Evolutionary conservation across 371 early-diverging fungal genomes (phyloP).

Genomic region (Actinomucor elegans): DNA sequence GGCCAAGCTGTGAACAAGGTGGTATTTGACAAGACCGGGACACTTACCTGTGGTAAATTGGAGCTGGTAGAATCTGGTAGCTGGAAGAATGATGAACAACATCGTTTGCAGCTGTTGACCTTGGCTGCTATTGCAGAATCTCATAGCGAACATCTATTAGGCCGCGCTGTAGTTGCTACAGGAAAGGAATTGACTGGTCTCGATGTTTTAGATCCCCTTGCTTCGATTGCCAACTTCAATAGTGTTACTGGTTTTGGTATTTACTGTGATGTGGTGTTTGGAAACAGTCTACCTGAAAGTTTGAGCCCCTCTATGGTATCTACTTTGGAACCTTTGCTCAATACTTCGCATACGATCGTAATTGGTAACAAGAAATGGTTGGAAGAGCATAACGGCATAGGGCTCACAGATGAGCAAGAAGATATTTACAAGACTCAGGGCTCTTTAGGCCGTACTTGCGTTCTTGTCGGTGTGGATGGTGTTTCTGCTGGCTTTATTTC

Average conservation of each 20-base stretch:
- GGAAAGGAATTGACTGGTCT: constrained; percentile 48
- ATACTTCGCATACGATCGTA: constrained; percentile 13
- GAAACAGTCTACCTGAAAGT: background rate
- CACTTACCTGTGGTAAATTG: constrained; percentile 85
- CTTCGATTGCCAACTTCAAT: constrained; percentile 57
- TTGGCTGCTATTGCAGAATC: constrained; percentile 75
- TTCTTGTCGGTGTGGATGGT: constrained; percentile 71
- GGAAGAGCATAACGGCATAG: constrained; percentile 36
- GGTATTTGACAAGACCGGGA: constrained; percentile 98
- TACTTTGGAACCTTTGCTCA: background rate
- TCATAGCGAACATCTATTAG: constrained; percentile 87
- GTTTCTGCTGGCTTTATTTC: constrained; percentile 76
- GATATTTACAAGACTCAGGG: constrained; percentile 33
- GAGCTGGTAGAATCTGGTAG: constrained; percentile 58
- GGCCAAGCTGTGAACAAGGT: constrained; percentile 81
- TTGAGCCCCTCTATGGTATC: background rate
- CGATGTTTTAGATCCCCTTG: constrained; percentile 32
- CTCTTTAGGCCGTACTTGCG: constrained; percentile 75
- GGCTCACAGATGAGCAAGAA: constrained; percentile 32
- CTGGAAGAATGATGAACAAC: constrained; percentile 14
- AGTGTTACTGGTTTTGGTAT: constrained; percentile 82
- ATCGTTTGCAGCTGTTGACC: constrained; percentile 19
- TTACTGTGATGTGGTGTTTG: constrained; percentile 50
- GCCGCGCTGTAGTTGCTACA: constrained; percentile 71
- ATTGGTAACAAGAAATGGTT: constrained; percentile 80